phyloP scores from a whole-genome alignment of 2,329 filamentous ascomycete species.

The Didymella glomerata region DNA sequence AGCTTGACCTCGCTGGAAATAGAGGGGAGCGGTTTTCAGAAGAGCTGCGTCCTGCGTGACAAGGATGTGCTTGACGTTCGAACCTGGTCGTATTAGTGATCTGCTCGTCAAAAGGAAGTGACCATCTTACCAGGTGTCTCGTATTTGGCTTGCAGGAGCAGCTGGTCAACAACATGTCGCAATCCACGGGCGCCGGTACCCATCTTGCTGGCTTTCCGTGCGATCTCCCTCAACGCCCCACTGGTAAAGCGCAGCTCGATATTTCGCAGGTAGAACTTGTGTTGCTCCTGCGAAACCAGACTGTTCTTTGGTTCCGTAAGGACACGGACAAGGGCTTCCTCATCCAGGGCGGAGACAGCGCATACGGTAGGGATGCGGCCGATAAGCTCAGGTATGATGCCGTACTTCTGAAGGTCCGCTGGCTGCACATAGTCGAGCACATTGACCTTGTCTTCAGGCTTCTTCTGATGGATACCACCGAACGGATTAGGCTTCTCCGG shows the following conservation, averaged over 20 bases:
- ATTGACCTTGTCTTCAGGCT: slow-evolving; percentile 55
- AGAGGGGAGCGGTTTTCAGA: slow-evolving; percentile 53
- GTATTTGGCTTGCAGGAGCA: slow-evolving; percentile 58
- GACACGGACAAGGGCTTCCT: slow-evolving; percentile 78
- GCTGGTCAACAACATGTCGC: slow-evolving; percentile 58
- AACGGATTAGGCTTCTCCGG: slow-evolving; percentile 36
- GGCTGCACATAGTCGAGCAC: slow-evolving; percentile 77
- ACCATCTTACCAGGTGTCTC: slow-evolving; percentile 53
- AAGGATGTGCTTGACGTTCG: slow-evolving; percentile 56
- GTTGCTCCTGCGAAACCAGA: slow-evolving; percentile 85
- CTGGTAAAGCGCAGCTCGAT: slow-evolving; percentile 84
- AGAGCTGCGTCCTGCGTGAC: slow-evolving; percentile 57
- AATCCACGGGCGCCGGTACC: slow-evolving; percentile 72
- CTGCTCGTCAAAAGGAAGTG: background rate
- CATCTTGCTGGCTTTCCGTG: slow-evolving; percentile 71
- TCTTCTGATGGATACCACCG: slow-evolving; percentile 29
- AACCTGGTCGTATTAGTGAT: slow-evolving; percentile 41
- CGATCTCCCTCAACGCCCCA: slow-evolving; percentile 81
- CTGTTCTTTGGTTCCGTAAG: slow-evolving; percentile 92
- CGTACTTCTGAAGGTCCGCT: slow-evolving; percentile 80
- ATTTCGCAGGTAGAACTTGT: slow-evolving; percentile 82
- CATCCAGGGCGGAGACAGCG: slow-evolving; percentile 78
- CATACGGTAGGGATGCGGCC: slow-evolving; percentile 93
- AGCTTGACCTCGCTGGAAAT: slow-evolving; percentile 55
- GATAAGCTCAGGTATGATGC: slow-evolving; percentile 93